Evolutionary conservation across 352 stramenopile species (phyloP), one percentile per base, ranked within the genome.

Genomic region (Phytopythium oedochilum): DNA sequence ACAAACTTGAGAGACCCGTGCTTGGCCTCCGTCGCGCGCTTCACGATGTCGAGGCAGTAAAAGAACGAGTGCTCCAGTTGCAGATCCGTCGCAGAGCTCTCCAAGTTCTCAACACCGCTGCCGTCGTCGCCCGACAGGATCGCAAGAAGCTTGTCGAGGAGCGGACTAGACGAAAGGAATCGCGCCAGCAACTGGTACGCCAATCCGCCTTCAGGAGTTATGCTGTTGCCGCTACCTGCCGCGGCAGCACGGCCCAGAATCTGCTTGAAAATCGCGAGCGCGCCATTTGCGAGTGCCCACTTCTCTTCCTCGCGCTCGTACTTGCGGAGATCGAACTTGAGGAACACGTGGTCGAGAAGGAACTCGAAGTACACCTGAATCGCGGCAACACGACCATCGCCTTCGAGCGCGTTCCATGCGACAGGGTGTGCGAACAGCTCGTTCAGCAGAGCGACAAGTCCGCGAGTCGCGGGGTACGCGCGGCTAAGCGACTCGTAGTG

Each of bases 321-420:
- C 51, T 92, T 89, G 44, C 85, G 78, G 23, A 89, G 54, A 49
- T 92, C 77, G 60, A 92, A 91, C 65, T 94, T 92, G 23, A 92
- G 52, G 49, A 94, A 92, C 11, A 94, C 79, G 29, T 82, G 75
- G 39, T 94, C 81, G 25, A 93, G 55, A 46, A 92, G 60, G 62
- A 89, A 92, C 28, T 92, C 82, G 49, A 94, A 91, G 66, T 94
- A 94, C 53, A 76, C 78, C 59, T 92, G 83, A 31, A 90, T 89
- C 17, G 82, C 82, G n/a, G 76, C 71, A 8, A 92, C 67, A 34
- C 77, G 77, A 8, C 80, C 83, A 59, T 92, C 80, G 11, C 79
- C 78, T 60, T 89, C 83, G 28, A 90, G 86, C 17, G 81, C 71
- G 34, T 72, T 83, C 83, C 83, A 92, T 2, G 75, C 78, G 22